These are phyloP conservation scores for Salix udensis DNA, from an alignment of 345 rosid species.

Conservation along the genomic window DNA sequence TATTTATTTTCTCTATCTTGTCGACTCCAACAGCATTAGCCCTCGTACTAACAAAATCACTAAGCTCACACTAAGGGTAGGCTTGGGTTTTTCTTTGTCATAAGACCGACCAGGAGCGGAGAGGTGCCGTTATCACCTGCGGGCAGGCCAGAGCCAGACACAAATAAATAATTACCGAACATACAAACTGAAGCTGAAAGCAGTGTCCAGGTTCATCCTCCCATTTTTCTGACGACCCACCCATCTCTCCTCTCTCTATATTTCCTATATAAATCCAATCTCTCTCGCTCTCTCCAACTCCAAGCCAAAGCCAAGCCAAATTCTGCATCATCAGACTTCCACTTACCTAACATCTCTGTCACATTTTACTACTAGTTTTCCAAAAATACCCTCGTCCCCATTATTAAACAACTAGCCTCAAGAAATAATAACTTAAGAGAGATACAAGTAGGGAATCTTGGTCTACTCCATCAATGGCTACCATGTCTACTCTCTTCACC, in stretches of 20 bases:
- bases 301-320: background rate
- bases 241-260: too few relatives aligned
- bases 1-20: too few relatives aligned
- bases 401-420: slow-evolving; percentile 5
- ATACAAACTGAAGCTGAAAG: background rate
- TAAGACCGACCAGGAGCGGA: too few relatives aligned
- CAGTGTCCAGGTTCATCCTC: slow-evolving; percentile 53
- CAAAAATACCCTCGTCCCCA: slow-evolving; percentile 9
- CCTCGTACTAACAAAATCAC: too few relatives aligned
- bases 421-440: background rate
- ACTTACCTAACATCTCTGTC: background rate
- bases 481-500: slow-evolving; percentile 46
- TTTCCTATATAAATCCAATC: background rate
- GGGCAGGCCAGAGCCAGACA: too few relatives aligned
- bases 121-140: too few relatives aligned
- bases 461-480: slow-evolving; percentile 46
- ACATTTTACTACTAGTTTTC: background rate
- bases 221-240: background rate
- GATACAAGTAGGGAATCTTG: background rate
- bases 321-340: background rate
- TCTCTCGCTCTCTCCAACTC: background rate
- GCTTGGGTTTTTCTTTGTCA: too few relatives aligned
- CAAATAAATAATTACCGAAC: background rate
- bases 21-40: too few relatives aligned
- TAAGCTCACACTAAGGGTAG: too few relatives aligned